Conservation (phyloP, 2,329 filamentous ascomycete genomes). For the Claviceps digitariae region DNA sequence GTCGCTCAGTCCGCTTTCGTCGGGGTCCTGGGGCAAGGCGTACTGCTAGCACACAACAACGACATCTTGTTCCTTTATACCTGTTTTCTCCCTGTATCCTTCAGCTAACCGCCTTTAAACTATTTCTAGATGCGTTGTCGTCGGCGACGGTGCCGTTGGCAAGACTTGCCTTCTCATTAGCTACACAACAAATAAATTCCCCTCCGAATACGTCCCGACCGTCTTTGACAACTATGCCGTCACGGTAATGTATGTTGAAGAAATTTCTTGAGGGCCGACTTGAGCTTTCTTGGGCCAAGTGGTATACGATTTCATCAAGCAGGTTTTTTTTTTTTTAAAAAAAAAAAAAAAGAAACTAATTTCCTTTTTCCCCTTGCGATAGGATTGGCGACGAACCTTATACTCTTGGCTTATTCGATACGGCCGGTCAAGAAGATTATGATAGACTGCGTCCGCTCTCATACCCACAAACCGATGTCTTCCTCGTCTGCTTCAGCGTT, state of each 20-base stretch:
- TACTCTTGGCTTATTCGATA: slow-evolving; percentile 94
- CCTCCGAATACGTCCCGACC: slow-evolving; percentile 97
- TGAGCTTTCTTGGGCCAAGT: not conserved
- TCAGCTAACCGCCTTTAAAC: not conserved
- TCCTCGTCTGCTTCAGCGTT: slow-evolving; percentile 97
- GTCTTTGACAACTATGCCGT: slow-evolving; percentile 99
- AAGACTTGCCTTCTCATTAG: slow-evolving; percentile 99
- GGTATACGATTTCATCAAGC: not conserved
- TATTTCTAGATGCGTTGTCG: slow-evolving; percentile 74
- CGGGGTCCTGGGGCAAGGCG: not conserved
- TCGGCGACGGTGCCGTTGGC: slow-evolving; percentile 97
- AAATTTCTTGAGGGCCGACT: not conserved
- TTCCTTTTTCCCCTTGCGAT: slow-evolving; percentile 2
- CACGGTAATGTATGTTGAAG: slow-evolving; percentile 81
- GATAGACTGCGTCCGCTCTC: slow-evolving; percentile 91
- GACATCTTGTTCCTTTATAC: not conserved
- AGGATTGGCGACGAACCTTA: slow-evolving; percentile 99
- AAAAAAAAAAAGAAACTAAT: no score
- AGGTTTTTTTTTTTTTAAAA: not conserved
- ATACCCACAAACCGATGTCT: slow-evolving; percentile 96
- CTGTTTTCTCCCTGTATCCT: not conserved
- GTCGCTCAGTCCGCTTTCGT: not conserved
- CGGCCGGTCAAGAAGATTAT: slow-evolving; percentile 98
- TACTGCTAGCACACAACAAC: not conserved
- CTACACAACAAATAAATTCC: slow-evolving; percentile 99